Conservation (phyloP, 2,329 filamentous ascomycete species). For the Lomentospora prolificans region DNA sequence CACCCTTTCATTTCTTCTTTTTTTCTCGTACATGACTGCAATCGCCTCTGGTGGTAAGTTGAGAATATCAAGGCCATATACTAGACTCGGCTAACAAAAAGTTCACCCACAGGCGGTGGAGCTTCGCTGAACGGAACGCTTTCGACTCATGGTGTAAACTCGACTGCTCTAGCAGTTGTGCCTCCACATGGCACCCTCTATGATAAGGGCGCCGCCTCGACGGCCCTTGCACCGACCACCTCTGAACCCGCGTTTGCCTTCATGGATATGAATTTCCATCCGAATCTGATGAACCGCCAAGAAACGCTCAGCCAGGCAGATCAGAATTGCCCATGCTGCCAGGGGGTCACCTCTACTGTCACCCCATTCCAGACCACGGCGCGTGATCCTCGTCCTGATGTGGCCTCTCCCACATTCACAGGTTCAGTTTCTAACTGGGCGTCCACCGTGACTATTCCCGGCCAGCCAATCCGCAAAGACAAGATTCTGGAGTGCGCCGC, state of each 20-base stretch:
- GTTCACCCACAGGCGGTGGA: background rate
- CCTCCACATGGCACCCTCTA: background rate
- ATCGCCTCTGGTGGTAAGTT: background rate
- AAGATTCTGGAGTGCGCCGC: background rate
- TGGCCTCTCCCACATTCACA: background rate
- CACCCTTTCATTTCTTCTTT: background rate
- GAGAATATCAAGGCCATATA: background rate
- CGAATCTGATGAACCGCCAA: background rate
- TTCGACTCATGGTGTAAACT: background rate
- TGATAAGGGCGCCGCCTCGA: no score
- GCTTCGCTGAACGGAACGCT: background rate
- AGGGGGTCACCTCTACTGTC: background rate
- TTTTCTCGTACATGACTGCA: background rate
- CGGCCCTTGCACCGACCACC: background rate
- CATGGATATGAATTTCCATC: background rate
- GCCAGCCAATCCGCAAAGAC: background rate
- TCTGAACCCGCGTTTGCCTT: background rate
- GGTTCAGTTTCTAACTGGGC: background rate
- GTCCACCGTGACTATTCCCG: background rate
- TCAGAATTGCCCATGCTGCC: slow-evolving; percentile 1
- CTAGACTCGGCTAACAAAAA: background rate
- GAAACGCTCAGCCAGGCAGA: background rate
- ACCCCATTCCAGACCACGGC: background rate
- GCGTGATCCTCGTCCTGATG: background rate
- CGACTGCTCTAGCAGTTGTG: background rate